Evolutionary conservation across 176 grass and related monocot genomes (phyloP).

Genomic region (Elymus sibiricus): DNA sequence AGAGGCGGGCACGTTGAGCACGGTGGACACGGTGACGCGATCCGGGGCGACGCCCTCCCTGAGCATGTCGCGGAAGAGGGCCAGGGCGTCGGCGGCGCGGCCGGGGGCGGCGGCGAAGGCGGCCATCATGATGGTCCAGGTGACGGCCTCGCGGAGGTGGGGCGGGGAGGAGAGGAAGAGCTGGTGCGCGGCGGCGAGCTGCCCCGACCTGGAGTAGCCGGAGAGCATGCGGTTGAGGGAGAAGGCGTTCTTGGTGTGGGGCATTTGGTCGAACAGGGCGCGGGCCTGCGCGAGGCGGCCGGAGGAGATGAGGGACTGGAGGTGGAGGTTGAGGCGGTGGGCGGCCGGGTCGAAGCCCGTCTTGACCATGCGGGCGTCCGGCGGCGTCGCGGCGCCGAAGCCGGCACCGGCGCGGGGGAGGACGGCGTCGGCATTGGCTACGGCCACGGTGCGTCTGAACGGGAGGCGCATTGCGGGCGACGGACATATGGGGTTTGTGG

Average conservation of each 20-base stretch:
- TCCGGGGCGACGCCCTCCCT: constrained; percentile 40
- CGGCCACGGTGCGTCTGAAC: neutral
- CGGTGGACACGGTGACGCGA: constrained; percentile 33
- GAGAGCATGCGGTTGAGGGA: constrained; percentile 59
- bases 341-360: constrained; percentile 29
- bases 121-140: constrained; percentile 84
- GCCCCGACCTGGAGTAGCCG: constrained; percentile 36
- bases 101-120: constrained; percentile 15
- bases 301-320: constrained; percentile 20
- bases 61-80: constrained; percentile 62
- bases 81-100: constrained; percentile 29
- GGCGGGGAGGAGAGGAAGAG: constrained; percentile 38
- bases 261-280: constrained; percentile 47
- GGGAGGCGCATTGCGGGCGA: neutral
- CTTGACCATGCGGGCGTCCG: constrained; percentile 49
- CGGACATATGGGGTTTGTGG: neutral
- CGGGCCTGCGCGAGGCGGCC: constrained; percentile 33
- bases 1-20: constrained; percentile 42
- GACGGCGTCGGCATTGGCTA: neutral
- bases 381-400: constrained; percentile 8
- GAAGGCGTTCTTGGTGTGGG: constrained; percentile 24
- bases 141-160: constrained; percentile 21
- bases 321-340: constrained; percentile 25
- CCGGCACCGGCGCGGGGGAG: neutral
- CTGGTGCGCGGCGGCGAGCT: constrained; percentile 27